Percentiles rank a stretch among this genome's conserved stretches.
phyloP scores from a whole-genome alignment of 2,329 filamentous ascomycete species.

The Xylariaceae sp. region DNA sequence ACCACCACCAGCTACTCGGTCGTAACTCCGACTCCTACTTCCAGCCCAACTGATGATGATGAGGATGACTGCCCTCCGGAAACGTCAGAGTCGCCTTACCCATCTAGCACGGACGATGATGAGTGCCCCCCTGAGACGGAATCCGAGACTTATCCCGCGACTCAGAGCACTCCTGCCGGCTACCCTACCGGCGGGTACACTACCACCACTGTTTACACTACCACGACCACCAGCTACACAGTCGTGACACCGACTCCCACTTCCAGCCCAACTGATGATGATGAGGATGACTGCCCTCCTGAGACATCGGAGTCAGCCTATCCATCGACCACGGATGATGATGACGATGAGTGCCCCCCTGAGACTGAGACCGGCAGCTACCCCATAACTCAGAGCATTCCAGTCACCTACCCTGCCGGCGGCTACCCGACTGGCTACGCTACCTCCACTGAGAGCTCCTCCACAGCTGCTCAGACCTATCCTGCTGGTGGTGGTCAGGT shows the following conservation, averaged over 20 bases:
- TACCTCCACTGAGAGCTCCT: neutral
- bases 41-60: constrained; percentile 1
- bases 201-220: neutral
- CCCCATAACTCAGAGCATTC: neutral
- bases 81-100: neutral
- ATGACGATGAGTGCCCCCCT: neutral
- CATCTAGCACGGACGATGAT: neutral
- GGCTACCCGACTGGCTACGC: neutral
- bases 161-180: neutral
- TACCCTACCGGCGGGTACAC: neutral
- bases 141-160: neutral
- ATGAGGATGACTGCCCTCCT: constrained; percentile 1
- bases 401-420: neutral
- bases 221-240: neutral
- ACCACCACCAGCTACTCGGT: neutral
- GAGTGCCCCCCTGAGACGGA: constrained; percentile 5
- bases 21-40: neutral
- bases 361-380: too few species aligned
- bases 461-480: neutral
- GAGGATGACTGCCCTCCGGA: constrained; percentile 2
- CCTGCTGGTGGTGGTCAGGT: neutral
- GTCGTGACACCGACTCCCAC: neutral
- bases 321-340: neutral
- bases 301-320: neutral
- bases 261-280: constrained; percentile 1